Conservation (phyloP, 495 filamentous ascomycete species). For the Penicillium fimorum region DNA sequence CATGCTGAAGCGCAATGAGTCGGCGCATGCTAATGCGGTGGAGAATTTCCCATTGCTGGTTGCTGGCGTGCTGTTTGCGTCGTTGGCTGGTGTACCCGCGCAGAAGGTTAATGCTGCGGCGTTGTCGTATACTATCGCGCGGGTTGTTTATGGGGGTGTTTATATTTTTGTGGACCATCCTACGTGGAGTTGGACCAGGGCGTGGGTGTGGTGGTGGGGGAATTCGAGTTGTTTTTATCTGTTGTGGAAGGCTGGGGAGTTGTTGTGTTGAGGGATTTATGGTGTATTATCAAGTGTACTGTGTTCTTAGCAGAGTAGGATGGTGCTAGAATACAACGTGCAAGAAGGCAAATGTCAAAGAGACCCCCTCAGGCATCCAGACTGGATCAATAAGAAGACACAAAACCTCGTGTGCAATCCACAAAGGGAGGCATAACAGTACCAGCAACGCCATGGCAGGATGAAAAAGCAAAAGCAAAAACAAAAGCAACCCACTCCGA, state of each 20-base stretch:
- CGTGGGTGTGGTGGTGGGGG: slow-evolving; percentile 29
- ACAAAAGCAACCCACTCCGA: not conserved
- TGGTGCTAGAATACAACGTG: not conserved
- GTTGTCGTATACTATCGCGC: slow-evolving; percentile 27
- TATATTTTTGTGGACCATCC: slow-evolving; percentile 27
- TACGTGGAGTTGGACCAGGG: slow-evolving; percentile 20
- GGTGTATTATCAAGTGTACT: not conserved
- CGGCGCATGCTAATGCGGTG: slow-evolving; percentile 49
- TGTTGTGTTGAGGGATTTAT: not conserved
- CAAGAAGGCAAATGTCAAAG: not conserved
- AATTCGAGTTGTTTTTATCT: slow-evolving; percentile 31
- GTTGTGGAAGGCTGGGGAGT: slow-evolving; percentile 22
- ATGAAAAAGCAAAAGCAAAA: not conserved
- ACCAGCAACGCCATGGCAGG: not conserved
- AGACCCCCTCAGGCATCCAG: not conserved
- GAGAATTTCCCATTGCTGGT: slow-evolving; percentile 38
- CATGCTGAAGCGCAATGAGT: slow-evolving; percentile 46
- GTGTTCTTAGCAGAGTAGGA: slow-evolving; percentile 3
- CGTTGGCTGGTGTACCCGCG: slow-evolving; percentile 22
- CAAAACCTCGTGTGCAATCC: slow-evolving; percentile 2
- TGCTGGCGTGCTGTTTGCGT: slow-evolving; percentile 21
- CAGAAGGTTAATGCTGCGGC: slow-evolving; percentile 25
- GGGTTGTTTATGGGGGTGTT: slow-evolving; percentile 20
- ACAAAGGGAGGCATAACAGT: not conserved
- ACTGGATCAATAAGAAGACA: slow-evolving; percentile 4